phyloP scores from a whole-genome alignment of 1,284 basidiomycete species.

The Apiotrichum laibachii region DNA sequence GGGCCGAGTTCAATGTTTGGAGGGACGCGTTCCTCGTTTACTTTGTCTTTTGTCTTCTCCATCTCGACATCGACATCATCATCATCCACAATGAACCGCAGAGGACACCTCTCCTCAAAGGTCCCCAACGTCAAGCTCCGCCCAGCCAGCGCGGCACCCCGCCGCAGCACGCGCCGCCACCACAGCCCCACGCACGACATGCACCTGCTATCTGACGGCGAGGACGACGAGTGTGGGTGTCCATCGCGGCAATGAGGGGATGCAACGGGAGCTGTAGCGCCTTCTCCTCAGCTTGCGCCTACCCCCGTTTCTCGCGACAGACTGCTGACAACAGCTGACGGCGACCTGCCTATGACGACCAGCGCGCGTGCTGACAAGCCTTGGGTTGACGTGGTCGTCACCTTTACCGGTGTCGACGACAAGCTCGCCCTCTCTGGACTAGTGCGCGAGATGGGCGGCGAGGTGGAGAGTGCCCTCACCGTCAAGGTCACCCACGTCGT shows the following conservation, averaged over 20 bases:
- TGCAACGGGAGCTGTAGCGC: background rate
- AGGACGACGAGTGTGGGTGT: slow-evolving; percentile 28
- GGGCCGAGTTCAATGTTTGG: too few relatives aligned
- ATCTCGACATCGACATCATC: slow-evolving; percentile 1
- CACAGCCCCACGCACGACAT: slow-evolving; percentile 19
- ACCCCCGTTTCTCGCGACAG: background rate
- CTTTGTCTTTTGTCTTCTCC: background rate
- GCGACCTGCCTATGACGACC: slow-evolving; percentile 1
- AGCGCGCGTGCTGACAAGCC: slow-evolving; percentile 22
- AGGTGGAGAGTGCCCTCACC: slow-evolving; percentile 41
- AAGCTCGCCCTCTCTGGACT: slow-evolving; percentile 30
- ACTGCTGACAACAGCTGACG: slow-evolving; percentile 25
- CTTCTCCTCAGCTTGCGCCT: too few relatives aligned
- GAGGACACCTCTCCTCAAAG: slow-evolving; percentile 45
- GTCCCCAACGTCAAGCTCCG: slow-evolving; percentile 48
- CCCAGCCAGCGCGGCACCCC: slow-evolving; percentile 26
- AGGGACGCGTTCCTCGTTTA: too few relatives aligned
- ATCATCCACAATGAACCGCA: slow-evolving; percentile 26
- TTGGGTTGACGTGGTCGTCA: slow-evolving; percentile 38
- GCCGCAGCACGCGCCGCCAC: slow-evolving; percentile 8
- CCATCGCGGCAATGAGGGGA: slow-evolving; percentile 7
- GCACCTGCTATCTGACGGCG: background rate
- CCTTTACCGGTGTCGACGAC: slow-evolving; percentile 47
- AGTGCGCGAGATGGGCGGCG: slow-evolving; percentile 35
- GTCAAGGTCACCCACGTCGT: slow-evolving; percentile 45